phyloP scores from a whole-genome alignment of 176 grass and related monocot species.

The Aegilops umbellulata region DNA sequence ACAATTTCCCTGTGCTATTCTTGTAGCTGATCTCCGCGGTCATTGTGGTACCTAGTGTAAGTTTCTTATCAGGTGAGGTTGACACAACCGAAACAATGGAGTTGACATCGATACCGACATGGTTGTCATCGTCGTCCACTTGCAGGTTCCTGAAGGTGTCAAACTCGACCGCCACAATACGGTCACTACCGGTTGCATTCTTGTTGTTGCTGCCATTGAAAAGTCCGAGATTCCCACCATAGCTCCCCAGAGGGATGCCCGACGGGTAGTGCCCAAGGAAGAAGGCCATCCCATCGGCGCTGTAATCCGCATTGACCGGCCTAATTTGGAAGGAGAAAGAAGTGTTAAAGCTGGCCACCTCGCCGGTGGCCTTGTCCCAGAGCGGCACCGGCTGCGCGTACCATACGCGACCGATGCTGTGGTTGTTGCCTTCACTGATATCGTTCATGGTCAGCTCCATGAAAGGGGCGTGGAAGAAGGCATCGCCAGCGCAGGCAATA shows the following conservation, averaged over 20 bases:
- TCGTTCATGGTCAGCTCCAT: constrained; percentile 31
- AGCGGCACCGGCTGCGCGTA: constrained; percentile 34
- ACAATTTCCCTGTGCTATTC: background rate
- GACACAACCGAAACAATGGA: background rate
- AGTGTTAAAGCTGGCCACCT: constrained; percentile 47
- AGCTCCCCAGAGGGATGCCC: background rate
- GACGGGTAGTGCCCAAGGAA: constrained; percentile 48
- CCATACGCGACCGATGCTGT: constrained; percentile 21
- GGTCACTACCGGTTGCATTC: background rate
- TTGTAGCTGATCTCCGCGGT: constrained; percentile 27
- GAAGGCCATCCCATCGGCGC: constrained; percentile 59
- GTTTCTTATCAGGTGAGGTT: background rate
- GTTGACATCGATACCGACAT: constrained; percentile 37
- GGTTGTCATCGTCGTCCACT: background rate
- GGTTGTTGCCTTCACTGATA: background rate
- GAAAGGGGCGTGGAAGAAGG: background rate
- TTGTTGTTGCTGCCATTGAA: background rate
- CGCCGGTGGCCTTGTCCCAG: constrained; percentile 38
- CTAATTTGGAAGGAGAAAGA: constrained; percentile 45
- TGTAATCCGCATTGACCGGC: background rate
- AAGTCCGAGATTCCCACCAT: constrained; percentile 35
- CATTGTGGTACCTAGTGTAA: background rate
- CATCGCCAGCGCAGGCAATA: constrained; percentile 9
- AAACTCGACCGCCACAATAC: constrained; percentile 25
- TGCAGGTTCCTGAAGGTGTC: constrained; percentile 3